Evolutionary conservation across 179 eudicot genomes (phyloP).

Genomic region (Gypsophila paniculata): DNA sequence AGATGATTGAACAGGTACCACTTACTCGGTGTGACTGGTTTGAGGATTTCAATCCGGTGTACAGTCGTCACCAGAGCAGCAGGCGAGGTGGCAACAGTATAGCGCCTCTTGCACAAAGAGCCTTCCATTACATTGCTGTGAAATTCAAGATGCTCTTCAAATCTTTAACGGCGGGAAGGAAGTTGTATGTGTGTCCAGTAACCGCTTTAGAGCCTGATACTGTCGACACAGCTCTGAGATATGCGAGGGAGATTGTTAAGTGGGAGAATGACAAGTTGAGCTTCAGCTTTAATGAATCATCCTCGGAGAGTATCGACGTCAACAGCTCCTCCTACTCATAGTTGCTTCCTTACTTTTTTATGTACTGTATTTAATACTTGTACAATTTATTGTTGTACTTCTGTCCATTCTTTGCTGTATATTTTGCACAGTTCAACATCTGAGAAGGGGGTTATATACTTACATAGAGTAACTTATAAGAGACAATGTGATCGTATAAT

Average conservation of each 20-base stretch:
- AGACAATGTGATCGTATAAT: no score
- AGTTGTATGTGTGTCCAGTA: conserved; percentile 52
- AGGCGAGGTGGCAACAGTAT: conserved; percentile 16
- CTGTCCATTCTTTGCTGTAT: neutral
- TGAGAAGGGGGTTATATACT: neutral
- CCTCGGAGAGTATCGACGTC: conserved; percentile 33
- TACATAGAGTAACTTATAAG: no score
- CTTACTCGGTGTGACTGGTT: conserved; percentile 60
- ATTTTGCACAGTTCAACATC: neutral
- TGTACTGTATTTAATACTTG: neutral
- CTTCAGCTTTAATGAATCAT: conserved; percentile 27
- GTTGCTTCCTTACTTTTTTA: neutral
- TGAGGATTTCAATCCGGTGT: conserved; percentile 50
- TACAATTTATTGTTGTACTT: neutral
- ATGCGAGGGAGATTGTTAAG: conserved; percentile 53
- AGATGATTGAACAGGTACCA: conserved; percentile 45
- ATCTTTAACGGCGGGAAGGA: conserved; percentile 45
- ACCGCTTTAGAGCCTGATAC: conserved; percentile 43
- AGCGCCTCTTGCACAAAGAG: conserved; percentile 44
- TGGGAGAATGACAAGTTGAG: conserved; percentile 55
- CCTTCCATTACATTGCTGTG: conserved; percentile 51
- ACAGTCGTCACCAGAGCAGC: conserved; percentile 34
- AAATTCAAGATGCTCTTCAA: conserved; percentile 53
- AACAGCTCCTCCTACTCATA: conserved; percentile 20
- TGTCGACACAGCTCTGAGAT: conserved; percentile 51